Base-by-base conservation (phyloP, 768 basidiomycete species). In the Pleurotus salmoneostramineus region DNA sequence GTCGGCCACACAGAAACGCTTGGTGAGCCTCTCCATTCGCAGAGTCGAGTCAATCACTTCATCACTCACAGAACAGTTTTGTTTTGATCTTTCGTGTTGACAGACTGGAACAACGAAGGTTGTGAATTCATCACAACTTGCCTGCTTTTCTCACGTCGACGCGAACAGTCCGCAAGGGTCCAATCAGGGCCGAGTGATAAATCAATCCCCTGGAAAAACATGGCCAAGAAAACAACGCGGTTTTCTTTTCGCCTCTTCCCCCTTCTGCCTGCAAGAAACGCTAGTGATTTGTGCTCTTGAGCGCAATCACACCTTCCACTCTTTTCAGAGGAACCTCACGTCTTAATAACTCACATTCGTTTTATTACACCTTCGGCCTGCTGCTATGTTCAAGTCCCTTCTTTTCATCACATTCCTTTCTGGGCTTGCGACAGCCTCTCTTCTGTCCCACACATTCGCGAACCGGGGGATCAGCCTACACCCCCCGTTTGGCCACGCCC, bases 341-440 rank as follows among this genome's bases (percentile, higher is more conserved):
- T 43, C 52, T 7, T 55, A 43, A n/a, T 42, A 43, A 31, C 48
- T 37, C 52, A 55, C 52, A 55, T 44, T 55, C 52, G 5, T 55
- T 55, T 43, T 4, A 37, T 42, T 55, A 7, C 27, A 42, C 21
- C 21, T 27, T 42, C 40, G 40, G 3, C 40, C 8, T 42, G 40
- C n/a, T 15, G 6, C 32, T n/a, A 55, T 42, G 37, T 43, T 55
- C 37, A 55, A n/a, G 8, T 43, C 17, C 40, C 3, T 55, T 8
- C 11, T 55, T 31, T 31, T 55, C 1, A 55, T 55, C 40, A 31
- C 21, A 11, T n/a, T 55, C 31, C 7, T 43, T 36, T 55, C 35
- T 31, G 37, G 52, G 12, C 34, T 43, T 32, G 14, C 52, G 11
- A 31, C 40, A 15, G 52, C 40, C 5, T 44, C 31, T 43, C 31